Conservation (phyloP, 2,329 filamentous ascomycete genomes). For the Pseudogymnoascus sp. region DNA sequence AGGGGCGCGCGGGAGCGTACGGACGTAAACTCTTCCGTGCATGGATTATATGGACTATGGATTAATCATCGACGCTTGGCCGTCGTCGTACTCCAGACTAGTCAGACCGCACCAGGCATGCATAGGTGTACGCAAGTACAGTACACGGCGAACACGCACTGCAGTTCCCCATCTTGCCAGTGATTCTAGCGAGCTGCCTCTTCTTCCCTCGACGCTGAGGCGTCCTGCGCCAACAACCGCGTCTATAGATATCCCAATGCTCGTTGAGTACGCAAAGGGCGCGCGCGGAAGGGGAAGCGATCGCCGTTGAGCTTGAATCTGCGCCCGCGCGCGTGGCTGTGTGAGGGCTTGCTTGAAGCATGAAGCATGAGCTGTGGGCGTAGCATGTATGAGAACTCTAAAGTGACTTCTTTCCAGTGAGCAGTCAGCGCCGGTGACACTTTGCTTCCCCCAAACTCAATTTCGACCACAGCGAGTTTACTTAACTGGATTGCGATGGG, state of each 20-base stretch:
- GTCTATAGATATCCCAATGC: neutral
- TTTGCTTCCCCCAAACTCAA: neutral
- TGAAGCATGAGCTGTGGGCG: conserved; percentile 3
- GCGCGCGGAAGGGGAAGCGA: neutral
- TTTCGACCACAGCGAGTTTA: neutral
- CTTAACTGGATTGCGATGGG: neutral
- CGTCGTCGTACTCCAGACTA: neutral
- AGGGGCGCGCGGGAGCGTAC: neutral
- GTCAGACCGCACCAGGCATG: neutral
- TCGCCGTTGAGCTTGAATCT: conserved; percentile 2
- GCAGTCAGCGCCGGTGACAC: neutral
- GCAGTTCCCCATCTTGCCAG: neutral
- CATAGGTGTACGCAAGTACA: conserved; percentile 6
- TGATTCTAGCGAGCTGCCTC: neutral
- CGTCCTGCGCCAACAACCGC: neutral
- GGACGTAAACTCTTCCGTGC: neutral
- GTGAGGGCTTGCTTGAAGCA: conserved; percentile 1
- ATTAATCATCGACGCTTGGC: neutral
- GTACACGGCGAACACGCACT: neutral
- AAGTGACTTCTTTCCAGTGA: conserved; percentile 8
- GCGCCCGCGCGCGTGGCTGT: neutral
- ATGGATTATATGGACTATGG: neutral
- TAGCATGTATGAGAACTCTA: conserved; percentile 6
- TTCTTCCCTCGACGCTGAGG: neutral
- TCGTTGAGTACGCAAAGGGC: no score